phyloP scores from a whole-genome alignment of 129 eudicot genomes.

The Glebionis coronaria region DNA sequence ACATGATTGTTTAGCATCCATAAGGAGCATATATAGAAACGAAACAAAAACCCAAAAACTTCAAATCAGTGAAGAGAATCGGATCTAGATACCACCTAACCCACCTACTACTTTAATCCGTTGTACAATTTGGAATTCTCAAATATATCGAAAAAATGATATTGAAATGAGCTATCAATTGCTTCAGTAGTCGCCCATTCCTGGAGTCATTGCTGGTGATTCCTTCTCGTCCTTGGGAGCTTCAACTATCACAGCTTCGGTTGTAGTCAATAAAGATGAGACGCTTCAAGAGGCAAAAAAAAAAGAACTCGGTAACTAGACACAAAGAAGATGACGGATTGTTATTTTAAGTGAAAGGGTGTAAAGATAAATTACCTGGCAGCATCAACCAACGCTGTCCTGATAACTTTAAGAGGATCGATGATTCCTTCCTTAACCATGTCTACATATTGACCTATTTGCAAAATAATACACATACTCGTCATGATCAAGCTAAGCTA shows the following conservation, averaged over 20 bases:
- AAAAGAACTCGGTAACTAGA: too few relatives aligned
- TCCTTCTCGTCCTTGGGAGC: constrained; percentile 50
- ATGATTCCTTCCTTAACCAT: constrained; percentile 71
- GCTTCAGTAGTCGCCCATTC: constrained; percentile 51
- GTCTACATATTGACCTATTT: constrained; percentile 60
- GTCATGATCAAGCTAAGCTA: constrained; percentile 4
- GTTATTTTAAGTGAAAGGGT: background rate
- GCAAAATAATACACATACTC: constrained; percentile 9
- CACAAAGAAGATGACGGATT: too few relatives aligned
- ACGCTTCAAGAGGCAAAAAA: constrained; percentile 38
- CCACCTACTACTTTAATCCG: background rate
- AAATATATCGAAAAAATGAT: constrained; percentile 9
- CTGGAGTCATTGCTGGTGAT: constrained; percentile 37
- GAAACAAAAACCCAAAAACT: background rate
- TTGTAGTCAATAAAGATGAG: constrained; percentile 68
- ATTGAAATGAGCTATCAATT: background rate
- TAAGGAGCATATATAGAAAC: constrained; percentile 10
- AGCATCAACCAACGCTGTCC: constrained; percentile 69
- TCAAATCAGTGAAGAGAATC: constrained; percentile 20
- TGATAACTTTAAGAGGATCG: constrained; percentile 69
- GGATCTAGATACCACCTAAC: constrained; percentile 15
- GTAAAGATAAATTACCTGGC: constrained; percentile 42
- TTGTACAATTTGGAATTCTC: constrained; percentile 23
- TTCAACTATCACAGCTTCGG: constrained; percentile 69
- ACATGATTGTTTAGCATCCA: constrained; percentile 5